Conservation (phyloP, 805 yeast species). For the Candida morakotiae region DNA sequence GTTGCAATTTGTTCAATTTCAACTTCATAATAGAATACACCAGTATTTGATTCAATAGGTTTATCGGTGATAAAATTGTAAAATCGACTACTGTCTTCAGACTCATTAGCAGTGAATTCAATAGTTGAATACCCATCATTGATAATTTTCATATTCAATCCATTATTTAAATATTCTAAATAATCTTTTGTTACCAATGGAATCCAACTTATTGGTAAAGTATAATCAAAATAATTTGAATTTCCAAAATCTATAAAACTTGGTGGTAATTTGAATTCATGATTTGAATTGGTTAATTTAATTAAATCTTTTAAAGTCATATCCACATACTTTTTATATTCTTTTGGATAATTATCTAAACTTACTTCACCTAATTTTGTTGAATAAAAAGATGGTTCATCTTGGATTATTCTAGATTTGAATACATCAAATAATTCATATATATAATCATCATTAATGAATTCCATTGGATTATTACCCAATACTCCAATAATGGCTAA, state of each 20-base stretch:
- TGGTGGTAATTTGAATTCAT: slow-evolving; percentile 21
- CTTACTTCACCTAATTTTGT: slow-evolving; percentile 16
- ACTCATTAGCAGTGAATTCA: slow-evolving; percentile 14
- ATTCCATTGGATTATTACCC: slow-evolving; percentile 28
- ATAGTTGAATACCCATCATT: slow-evolving; percentile 29
- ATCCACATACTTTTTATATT: slow-evolving; percentile 17
- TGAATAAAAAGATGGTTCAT: slow-evolving; percentile 4
- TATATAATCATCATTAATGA: slow-evolving; percentile 22
- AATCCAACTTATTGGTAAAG: slow-evolving; percentile 37
- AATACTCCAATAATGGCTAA: slow-evolving; percentile 32
- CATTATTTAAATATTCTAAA: slow-evolving; percentile 18
- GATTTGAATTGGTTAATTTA: slow-evolving; percentile 14
- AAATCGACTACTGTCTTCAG: slow-evolving; percentile 12
- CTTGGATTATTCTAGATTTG: slow-evolving; percentile 21
- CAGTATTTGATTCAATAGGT: slow-evolving; percentile 27
- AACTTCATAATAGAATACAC: slow-evolving; percentile 39
- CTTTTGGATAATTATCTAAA: slow-evolving; percentile 13
- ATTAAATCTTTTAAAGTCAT: slow-evolving; percentile 23
- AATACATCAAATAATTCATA: slow-evolving; percentile 29
- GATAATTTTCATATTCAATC: slow-evolving; percentile 21
- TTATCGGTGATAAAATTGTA: slow-evolving; percentile 37
- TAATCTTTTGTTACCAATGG: slow-evolving; percentile 28
- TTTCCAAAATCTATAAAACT: slow-evolving; percentile 22
- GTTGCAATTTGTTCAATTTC: slow-evolving; percentile 32
- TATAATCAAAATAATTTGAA: slow-evolving; percentile 20